Base-by-base conservation (phyloP, 139 green algal genomes). In the Dunaliella primolecta region DNA sequence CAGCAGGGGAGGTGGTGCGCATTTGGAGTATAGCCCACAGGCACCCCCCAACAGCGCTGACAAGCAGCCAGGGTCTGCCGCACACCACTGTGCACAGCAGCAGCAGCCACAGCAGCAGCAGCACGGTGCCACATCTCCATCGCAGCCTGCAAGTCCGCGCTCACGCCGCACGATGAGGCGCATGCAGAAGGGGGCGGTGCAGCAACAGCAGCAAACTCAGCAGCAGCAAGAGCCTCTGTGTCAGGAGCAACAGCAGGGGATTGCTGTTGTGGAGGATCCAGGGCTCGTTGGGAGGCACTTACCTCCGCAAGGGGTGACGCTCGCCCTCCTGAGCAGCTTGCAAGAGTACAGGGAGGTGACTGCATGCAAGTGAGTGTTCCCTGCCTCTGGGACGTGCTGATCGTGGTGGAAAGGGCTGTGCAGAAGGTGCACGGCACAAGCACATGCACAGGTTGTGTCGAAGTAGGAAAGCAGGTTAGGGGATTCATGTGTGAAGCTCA, bases 321-420 rank as follows among this genome's bases (percentile, higher is more conserved):
- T 7, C 2, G 71, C 71, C 2, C 2, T 35, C 2, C 27, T 32
- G 71, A 32, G 71, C n/a, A 21, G 29, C 71, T 31, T 35, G 71
- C 27, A 77, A 30, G 33, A 33, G 75, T 36, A 80, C 32, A 34
- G 78, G 72, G 57, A 31, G 88, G 36, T 77, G 27, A n/a, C n/a
- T n/a, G 55, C 36, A 24, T 36, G 2, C 77, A 81, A 15, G 81
- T 82, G 71, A 78, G 56, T 11, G 72, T 56, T 23, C 83, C 56
- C 1, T 70, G 89, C 21, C 71, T n/a, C n/a, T n/a, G n/a, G n/a
- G n/a, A n/a, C n/a, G n/a, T n/a, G n/a, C n/a, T n/a, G n/a, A n/a
- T n/a, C n/a, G n/a, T n/a, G n/a, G n/a, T n/a, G n/a, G n/a, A n/a
- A n/a, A n/a, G n/a, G n/a, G n/a, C n/a, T n/a, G n/a, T n/a, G n/a